A percentile compares a stretch with the other conserved stretches of the same genome.
Evolutionary conservation across 495 filamentous ascomycete species (phyloP).

Genomic region (Terfezia boudieri): DNA sequence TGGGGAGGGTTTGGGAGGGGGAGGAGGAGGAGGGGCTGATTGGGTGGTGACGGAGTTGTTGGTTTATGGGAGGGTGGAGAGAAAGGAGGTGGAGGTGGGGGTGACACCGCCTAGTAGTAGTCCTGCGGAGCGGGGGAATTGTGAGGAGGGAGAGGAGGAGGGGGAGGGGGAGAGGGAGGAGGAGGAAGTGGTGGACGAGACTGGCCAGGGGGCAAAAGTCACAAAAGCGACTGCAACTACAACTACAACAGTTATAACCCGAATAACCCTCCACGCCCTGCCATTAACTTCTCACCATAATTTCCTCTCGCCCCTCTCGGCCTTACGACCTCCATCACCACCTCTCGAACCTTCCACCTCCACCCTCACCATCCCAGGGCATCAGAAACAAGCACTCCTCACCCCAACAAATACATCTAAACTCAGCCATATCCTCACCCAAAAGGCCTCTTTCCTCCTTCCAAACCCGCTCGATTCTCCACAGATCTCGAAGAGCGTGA

Average conservation of each 20-base stretch:
- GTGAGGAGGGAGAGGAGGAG: background rate
- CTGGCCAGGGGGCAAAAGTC: background rate
- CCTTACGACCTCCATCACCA: no score
- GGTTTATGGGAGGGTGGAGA: background rate
- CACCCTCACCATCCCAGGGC: background rate
- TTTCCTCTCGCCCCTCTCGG: background rate
- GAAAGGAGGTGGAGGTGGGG: background rate
- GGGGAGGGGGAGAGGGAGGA: background rate
- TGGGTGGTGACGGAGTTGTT: background rate
- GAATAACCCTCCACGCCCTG: background rate
- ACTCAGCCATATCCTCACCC: background rate
- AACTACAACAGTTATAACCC: background rate
- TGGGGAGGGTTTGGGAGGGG: background rate
- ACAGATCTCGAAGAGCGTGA: background rate
- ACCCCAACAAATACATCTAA: background rate
- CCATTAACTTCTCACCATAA: background rate
- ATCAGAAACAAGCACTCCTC: background rate
- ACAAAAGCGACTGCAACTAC: background rate
- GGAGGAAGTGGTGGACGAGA: background rate
- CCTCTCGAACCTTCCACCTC: background rate
- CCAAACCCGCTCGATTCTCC: background rate
- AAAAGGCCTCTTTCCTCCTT: background rate
- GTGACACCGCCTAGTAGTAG: background rate
- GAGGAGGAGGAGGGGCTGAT: background rate
- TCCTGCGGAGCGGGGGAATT: background rate